Percentiles rank a stretch among this genome's conserved stretches.
These are phyloP conservation scores for Xylariaceae sp. DNA, from an alignment of 2,329 filamentous ascomycete genomes.

Conservation along the genomic window DNA sequence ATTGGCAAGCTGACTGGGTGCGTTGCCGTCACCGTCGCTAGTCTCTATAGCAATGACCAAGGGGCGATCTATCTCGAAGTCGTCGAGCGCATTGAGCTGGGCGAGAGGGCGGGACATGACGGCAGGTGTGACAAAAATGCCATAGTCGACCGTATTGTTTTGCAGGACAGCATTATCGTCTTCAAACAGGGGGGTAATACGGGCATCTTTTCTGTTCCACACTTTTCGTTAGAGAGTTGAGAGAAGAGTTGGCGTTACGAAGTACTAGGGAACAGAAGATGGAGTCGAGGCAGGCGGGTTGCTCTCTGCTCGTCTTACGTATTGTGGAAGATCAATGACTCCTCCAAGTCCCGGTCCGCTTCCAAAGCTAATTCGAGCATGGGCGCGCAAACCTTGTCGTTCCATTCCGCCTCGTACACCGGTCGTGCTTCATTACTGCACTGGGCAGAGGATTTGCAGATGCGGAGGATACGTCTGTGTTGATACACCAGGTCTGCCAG, in stretches of 20 bases:
- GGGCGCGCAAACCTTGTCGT: constrained; percentile 2
- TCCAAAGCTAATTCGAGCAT: neutral
- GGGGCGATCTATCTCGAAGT: constrained; percentile 5
- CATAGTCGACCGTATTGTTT: constrained; percentile 2
- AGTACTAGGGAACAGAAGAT: neutral
- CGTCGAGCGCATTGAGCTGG: constrained; percentile 4
- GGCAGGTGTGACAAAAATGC: constrained; percentile 1
- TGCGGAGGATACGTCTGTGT: neutral
- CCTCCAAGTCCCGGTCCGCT: neutral
- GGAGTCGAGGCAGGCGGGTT: neutral
- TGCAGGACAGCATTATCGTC: neutral
- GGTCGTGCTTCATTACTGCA: neutral
- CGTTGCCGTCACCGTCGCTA: constrained; percentile 3
- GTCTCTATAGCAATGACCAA: constrained; percentile 7
- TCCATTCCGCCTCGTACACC: constrained; percentile 5
- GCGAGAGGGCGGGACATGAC: neutral
- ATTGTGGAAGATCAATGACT: constrained; percentile 3
- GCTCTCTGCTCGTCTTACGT: neutral
- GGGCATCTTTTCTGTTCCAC: neutral
- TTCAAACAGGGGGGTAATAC: neutral
- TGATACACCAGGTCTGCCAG: too few relatives aligned
- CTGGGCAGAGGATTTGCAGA: neutral
- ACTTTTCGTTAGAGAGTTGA: neutral
- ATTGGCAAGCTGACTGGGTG: constrained; percentile 9
- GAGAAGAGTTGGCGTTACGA: too few relatives aligned